These are phyloP conservation scores for Saturnispora serradocipensis DNA, from an alignment of 805 yeast species.

Conservation along the genomic window DNA sequence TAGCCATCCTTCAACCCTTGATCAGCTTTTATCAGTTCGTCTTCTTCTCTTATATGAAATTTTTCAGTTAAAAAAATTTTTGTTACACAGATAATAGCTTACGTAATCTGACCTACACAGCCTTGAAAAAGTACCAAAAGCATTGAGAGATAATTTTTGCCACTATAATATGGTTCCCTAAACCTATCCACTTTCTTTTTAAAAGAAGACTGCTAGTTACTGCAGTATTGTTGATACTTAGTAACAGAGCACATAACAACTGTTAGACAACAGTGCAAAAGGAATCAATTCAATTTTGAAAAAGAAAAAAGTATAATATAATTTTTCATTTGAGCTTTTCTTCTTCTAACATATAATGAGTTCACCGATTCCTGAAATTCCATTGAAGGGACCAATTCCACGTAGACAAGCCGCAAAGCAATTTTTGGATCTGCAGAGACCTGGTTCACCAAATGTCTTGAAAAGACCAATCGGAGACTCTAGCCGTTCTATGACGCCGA, in stretches of 20 bases:
- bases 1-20: not conserved
- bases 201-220: not conserved
- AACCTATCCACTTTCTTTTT: not conserved
- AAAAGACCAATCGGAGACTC: conserved; percentile 7
- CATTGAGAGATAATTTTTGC: not conserved
- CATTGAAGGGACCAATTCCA: conserved; percentile 7
- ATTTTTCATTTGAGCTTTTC: not conserved
- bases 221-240: not conserved
- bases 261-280: not conserved
- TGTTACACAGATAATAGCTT: not conserved
- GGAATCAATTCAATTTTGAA: not conserved
- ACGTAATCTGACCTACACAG: not conserved
- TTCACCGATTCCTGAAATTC: conserved; percentile 12
- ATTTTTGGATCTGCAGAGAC: not conserved
- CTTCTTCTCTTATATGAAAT: not conserved
- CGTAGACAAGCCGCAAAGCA: conserved; percentile 4
- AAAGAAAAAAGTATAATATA: not conserved
- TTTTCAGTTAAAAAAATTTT: not conserved
- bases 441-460: conserved; percentile 1
- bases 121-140: not conserved
- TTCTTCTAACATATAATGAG: conserved; percentile 8
- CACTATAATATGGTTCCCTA: not conserved
- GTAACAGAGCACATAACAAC: not conserved
- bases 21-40: not conserved
- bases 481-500: conserved; percentile 2